Base-by-base conservation (phyloP, 441 rosid genomes). In the Syzygium malaccense region DNA sequence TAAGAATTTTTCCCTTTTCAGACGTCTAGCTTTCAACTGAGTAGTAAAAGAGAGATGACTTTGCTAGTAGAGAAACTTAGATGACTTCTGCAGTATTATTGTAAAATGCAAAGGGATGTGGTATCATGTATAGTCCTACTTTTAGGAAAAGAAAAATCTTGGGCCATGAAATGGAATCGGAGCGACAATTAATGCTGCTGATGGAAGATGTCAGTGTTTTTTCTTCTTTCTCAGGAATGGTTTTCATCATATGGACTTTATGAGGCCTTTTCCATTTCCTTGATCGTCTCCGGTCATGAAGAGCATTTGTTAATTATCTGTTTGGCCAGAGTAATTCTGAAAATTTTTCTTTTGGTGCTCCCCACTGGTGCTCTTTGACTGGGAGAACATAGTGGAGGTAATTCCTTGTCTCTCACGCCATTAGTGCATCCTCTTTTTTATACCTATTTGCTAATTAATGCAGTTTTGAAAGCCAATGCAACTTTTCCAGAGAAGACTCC, bases 391-490 rank as follows among this genome's bases (percentile, higher is more conserved):
- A 60, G 17, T 60, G 32, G 17, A 60, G 66, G 66, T 60, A 8
- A 60, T 60, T 60, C 32, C 17, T 28, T 28, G 66, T 60, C 32
- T 28, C 32, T 28, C 17, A 13, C 17, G 17, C 32, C 32, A 60
- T 60, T 14, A 28, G 32, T 60, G 66, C 66, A 26, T 58, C 66
- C 30, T 26, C 66, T 28, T 60, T 28, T 26, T 28, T 13, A 17
- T 60, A 60, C 32, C 32, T 60, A 60, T 26, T 11, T 60, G 66
- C 66, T 60, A 60, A 13, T 60, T 60, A 57, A 85, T 95, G 91
- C 97, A 98, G 99, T 98, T 91, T 87, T 98, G 90, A 95, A 96
- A 92, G 93, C 95, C 87, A 93, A 91, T 94, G 93, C 96, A 87
- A 94, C 95, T 37, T 91, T 93, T 89, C 91, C 93, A 10, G 98